Percentiles rank a stretch among this genome's conserved stretches.
phyloP scores from a whole-genome alignment of 2,329 filamentous ascomycete species.

The Colletotrichum liaoningense region DNA sequence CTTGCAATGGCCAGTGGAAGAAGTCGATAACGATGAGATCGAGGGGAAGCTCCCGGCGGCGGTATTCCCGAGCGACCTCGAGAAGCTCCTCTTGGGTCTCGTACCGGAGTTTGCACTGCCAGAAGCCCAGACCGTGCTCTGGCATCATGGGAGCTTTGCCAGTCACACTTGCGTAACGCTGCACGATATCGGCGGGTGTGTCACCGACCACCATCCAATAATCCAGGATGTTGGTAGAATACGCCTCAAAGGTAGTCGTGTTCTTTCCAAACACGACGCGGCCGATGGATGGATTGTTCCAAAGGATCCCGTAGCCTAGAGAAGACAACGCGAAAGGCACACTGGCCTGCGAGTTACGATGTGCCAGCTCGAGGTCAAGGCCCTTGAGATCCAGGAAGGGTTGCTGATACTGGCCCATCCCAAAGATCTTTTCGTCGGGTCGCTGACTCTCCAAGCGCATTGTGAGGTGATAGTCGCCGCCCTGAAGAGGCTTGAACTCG shows the following conservation, averaged over 20 bases:
- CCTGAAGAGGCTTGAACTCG: slow-evolving; percentile 62
- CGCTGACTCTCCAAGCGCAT: slow-evolving; percentile 65
- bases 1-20: slow-evolving; percentile 73
- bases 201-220: slow-evolving; percentile 70
- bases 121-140: slow-evolving; percentile 70
- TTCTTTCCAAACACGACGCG: slow-evolving; percentile 69
- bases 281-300: slow-evolving; percentile 71
- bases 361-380: slow-evolving; percentile 68
- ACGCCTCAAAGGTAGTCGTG: slow-evolving; percentile 67
- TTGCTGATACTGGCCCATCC: slow-evolving; percentile 76
- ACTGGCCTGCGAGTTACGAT: slow-evolving; percentile 71
- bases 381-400: slow-evolving; percentile 69
- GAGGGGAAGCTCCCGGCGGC: slow-evolving; percentile 62
- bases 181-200: slow-evolving; percentile 61
- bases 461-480: slow-evolving; percentile 63
- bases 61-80: slow-evolving; percentile 67
- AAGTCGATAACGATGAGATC: slow-evolving; percentile 73
- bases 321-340: slow-evolving; percentile 69
- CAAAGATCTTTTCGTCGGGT: slow-evolving; percentile 66
- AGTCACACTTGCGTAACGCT: slow-evolving; percentile 63
- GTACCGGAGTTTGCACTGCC: slow-evolving; percentile 73
- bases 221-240: slow-evolving; percentile 64
- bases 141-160: slow-evolving; percentile 72
- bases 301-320: slow-evolving; percentile 68
- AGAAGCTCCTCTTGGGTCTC: slow-evolving; percentile 71